Percentiles rank a stretch among this genome's conserved stretches.
phyloP scores from a whole-genome alignment of 2,329 filamentous ascomycete species.

The Pyricularia pennisetigena region DNA sequence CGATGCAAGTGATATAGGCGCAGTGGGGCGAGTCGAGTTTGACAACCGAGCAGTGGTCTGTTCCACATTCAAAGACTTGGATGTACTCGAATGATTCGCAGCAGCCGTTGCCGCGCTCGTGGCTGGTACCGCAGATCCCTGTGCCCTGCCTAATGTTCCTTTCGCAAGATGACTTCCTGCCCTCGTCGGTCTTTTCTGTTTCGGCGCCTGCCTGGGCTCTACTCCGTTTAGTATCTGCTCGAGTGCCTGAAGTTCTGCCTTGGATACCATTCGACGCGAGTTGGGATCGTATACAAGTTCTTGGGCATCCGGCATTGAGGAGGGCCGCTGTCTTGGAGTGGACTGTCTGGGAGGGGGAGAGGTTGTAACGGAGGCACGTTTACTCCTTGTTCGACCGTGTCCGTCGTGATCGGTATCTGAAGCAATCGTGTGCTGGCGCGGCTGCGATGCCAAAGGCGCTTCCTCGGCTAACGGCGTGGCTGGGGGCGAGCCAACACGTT shows the following conservation, averaged over 20 bases:
- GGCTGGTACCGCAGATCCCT: not conserved
- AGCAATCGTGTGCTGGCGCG: slow-evolving; percentile 5
- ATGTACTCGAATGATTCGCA: not conserved
- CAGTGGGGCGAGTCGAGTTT: not conserved
- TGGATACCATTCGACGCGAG: slow-evolving; percentile 51
- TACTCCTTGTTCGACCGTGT: slow-evolving; percentile 3
- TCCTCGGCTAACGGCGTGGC: slow-evolving; percentile 8
- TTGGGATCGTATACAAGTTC: slow-evolving; percentile 55
- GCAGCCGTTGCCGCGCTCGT: not conserved
- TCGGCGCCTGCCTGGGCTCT: slow-evolving; percentile 13
- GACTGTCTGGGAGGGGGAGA: slow-evolving; percentile 17
- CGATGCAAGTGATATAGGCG: not conserved
- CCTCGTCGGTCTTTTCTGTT: slow-evolving; percentile 9
- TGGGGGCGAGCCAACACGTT: slow-evolving; percentile 30
- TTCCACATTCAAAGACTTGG: not conserved
- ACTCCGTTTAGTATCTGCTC: slow-evolving; percentile 29
- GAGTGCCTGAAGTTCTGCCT: slow-evolving; percentile 28
- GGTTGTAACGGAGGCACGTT: slow-evolving; percentile 9
- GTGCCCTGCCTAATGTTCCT: not conserved
- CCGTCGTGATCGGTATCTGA: slow-evolving; percentile 4
- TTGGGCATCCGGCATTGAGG: slow-evolving; percentile 23
- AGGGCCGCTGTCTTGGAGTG: slow-evolving; percentile 13
- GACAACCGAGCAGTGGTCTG: not conserved
- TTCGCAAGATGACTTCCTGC: not conserved
- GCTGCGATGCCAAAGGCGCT: not conserved